Percentiles rank a stretch among this genome's conserved stretches.
Conservation (phyloP, 345 rosid species). For the Lepidium africanum region DNA sequence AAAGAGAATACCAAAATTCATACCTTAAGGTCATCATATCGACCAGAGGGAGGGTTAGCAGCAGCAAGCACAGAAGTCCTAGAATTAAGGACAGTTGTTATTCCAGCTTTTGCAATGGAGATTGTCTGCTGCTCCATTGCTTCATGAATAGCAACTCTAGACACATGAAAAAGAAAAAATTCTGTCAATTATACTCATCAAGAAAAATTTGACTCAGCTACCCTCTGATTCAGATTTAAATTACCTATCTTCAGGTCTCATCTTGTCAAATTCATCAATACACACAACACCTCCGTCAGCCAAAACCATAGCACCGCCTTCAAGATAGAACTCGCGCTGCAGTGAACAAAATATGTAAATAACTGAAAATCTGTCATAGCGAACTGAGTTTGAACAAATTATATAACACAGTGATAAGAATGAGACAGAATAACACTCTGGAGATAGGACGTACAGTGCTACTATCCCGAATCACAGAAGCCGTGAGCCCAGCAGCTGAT, state of each 20-base stretch:
- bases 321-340: slow-evolving; percentile 97
- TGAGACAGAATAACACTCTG: not conserved
- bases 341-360: slow-evolving; percentile 2
- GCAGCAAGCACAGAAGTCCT: slow-evolving; percentile 98
- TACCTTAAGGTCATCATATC: slow-evolving; percentile 98
- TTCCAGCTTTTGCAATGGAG: slow-evolving; percentile 99
- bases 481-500: slow-evolving; percentile 97
- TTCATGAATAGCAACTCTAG: slow-evolving; percentile 97
- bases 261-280: slow-evolving; percentile 96
- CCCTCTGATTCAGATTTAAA: not conserved
- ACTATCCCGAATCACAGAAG: slow-evolving; percentile 84
- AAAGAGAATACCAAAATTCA: not conserved
- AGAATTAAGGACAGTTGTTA: slow-evolving; percentile 93
- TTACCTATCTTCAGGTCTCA: slow-evolving; percentile 98
- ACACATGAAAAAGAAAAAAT: not conserved
- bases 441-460: slow-evolving; percentile 57
- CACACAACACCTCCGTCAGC: slow-evolving; percentile 99
- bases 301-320: slow-evolving; percentile 99
- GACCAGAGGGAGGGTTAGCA: slow-evolving; percentile 97
- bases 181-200: not conserved
- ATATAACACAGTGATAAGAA: not conserved
- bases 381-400: not conserved
- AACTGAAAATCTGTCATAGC: not conserved
- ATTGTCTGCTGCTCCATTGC: slow-evolving; percentile 99
- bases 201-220: not conserved